phyloP scores from a whole-genome alignment of 306 rosid species.

The Nissolia schottii region DNA sequence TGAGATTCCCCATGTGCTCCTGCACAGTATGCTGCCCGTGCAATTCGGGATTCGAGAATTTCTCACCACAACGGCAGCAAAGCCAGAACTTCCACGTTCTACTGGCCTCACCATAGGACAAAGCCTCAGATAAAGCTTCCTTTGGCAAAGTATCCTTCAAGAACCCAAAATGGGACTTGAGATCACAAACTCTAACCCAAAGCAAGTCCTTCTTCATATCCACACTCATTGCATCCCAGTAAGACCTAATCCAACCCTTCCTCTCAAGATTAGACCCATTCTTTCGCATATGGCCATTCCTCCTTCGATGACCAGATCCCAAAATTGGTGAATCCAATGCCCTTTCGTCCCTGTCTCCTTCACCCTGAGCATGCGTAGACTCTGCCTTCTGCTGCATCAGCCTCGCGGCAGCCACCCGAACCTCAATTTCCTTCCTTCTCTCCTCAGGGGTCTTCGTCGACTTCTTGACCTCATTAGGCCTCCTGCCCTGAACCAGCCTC shows the following conservation, averaged over 20 bases:
- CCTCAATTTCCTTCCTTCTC: slow-evolving; percentile 92
- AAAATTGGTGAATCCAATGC: slow-evolving; percentile 49
- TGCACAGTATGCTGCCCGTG: slow-evolving; percentile 76
- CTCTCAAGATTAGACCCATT: slow-evolving; percentile 63
- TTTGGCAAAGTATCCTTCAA: slow-evolving; percentile 65
- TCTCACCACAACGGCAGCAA: slow-evolving; percentile 70
- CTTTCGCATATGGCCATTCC: slow-evolving; percentile 47
- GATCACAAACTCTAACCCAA: slow-evolving; percentile 57
- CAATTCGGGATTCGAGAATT: slow-evolving; percentile 51
- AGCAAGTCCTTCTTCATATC: slow-evolving; percentile 72
- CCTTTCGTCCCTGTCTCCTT: slow-evolving; percentile 52
- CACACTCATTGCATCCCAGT: slow-evolving; percentile 64
- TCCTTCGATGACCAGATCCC: slow-evolving; percentile 59
- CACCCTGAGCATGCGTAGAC: slow-evolving; percentile 49
- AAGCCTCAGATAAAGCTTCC: slow-evolving; percentile 76
- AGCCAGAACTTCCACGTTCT: slow-evolving; percentile 84
- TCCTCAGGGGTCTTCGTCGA: slow-evolving; percentile 85
- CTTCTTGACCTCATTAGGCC: slow-evolving; percentile 98
- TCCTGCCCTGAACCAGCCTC: slow-evolving; percentile 64
- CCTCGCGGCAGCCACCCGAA: slow-evolving; percentile 96
- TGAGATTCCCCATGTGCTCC: slow-evolving; percentile 76
- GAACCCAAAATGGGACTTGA: slow-evolving; percentile 60
- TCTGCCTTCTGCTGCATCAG: slow-evolving; percentile 87
- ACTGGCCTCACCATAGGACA: slow-evolving; percentile 53
- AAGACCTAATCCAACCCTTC: slow-evolving; percentile 61